Evolutionary conservation across 768 basidiomycete genomes (phyloP).

Genomic region (Thelephora ganbajun): DNA sequence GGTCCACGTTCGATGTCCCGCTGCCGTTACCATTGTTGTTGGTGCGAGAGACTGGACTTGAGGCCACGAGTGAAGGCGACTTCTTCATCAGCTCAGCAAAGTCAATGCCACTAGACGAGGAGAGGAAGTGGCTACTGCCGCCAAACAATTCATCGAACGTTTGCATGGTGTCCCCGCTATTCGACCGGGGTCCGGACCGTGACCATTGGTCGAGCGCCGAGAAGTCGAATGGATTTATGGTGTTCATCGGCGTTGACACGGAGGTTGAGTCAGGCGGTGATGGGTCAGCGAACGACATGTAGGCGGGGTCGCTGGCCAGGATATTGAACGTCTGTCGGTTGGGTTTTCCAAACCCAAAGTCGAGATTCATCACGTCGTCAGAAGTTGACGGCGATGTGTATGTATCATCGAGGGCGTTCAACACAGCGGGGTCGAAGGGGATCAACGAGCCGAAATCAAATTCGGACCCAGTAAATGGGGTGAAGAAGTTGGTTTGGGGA

Average conservation of each 20-base stretch:
- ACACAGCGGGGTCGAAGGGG: constrained; percentile 54
- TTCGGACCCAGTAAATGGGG: constrained; percentile 14
- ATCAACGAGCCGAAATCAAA: constrained; percentile 54
- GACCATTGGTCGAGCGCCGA: constrained; percentile 9
- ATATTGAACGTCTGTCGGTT: constrained; percentile 49
- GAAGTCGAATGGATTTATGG: constrained; percentile 18
- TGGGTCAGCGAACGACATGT: constrained; percentile 62
- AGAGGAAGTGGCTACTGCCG: constrained; percentile 9
- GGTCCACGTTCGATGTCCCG: constrained; percentile 18
- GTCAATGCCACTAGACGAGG: constrained; percentile 13
- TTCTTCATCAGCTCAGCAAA: constrained; percentile 14
- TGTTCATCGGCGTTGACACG: constrained; percentile 7
- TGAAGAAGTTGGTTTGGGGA: constrained; percentile 13
- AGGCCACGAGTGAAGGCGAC: constrained; percentile 12
- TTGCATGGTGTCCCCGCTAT: not conserved
- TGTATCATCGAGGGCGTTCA: constrained; percentile 48
- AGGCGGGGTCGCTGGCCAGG: constrained; percentile 72
- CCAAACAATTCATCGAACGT: not conserved
- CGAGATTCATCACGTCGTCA: constrained; percentile 45
- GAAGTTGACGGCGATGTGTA: constrained; percentile 27
- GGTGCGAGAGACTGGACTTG: constrained; percentile 9
- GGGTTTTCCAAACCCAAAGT: constrained; percentile 38
- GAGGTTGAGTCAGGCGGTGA: constrained; percentile 12
- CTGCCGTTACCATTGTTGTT: constrained; percentile 1
- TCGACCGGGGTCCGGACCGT: not conserved